A percentile compares a stretch with the other conserved stretches of the same genome.
Conservation (phyloP, 495 filamentous ascomycete species). For the Penicillium arizonense region DNA sequence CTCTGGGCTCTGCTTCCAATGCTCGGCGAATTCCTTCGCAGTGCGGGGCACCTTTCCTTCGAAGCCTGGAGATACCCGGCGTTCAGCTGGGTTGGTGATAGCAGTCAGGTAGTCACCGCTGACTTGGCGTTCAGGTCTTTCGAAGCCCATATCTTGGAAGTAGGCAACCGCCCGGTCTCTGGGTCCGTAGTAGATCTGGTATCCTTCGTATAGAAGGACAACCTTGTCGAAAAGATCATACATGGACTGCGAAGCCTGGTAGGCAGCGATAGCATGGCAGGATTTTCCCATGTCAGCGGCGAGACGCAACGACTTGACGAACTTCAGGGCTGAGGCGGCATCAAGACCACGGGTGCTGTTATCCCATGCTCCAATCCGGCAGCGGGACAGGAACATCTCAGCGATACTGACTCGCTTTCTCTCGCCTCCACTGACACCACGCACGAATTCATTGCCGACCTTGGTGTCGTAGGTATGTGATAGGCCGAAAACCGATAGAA, state of each 20-base stretch:
- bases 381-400: conserved; percentile 58
- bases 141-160: conserved; percentile 58
- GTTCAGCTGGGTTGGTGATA: conserved; percentile 63
- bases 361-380: conserved; percentile 75
- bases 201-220: conserved; percentile 57
- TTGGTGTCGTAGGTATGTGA: conserved; percentile 52
- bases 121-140: conserved; percentile 55
- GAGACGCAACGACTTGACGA: conserved; percentile 64
- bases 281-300: conserved; percentile 70
- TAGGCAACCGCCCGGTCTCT: conserved; percentile 54
- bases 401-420: conserved; percentile 61
- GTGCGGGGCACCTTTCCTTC: conserved; percentile 66
- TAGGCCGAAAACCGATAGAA: conserved; percentile 58
- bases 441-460: conserved; percentile 47
- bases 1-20: conserved; percentile 52
- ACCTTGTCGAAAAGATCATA: conserved; percentile 65
- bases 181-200: conserved; percentile 63
- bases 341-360: conserved; percentile 86
- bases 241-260: conserved; percentile 82
- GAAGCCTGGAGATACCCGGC: conserved; percentile 55
- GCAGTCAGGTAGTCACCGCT: conserved; percentile 71
- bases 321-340: conserved; percentile 73
- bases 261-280: conserved; percentile 77
- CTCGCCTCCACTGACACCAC: conserved; percentile 80
- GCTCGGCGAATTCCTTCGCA: conserved; percentile 61